A percentile compares a stretch with the other conserved stretches of the same genome.
These are phyloP conservation scores for Radiomyces spectabilis DNA, from an alignment of 192 early-diverging fungal species.

Conservation along the genomic window DNA sequence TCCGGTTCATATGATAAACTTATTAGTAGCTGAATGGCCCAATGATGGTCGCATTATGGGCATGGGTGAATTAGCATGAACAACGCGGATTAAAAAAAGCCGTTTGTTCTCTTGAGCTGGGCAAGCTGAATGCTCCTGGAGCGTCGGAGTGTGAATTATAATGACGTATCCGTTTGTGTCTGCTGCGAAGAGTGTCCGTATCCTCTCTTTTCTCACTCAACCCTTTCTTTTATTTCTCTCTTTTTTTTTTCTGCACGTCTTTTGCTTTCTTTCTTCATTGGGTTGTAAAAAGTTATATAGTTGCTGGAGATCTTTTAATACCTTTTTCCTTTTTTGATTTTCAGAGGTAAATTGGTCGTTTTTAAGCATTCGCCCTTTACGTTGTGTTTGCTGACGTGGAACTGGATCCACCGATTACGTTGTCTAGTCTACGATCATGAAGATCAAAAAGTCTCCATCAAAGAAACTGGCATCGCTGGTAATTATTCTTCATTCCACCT, in stretches of 20 bases:
- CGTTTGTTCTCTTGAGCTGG: too few species aligned
- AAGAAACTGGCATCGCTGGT: slow-evolving; percentile 57
- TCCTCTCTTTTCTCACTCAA: background rate
- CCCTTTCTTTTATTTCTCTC: background rate
- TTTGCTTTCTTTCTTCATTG: background rate
- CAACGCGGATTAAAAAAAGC: too few species aligned
- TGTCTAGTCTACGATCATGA: slow-evolving; percentile 28
- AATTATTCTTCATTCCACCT: slow-evolving; percentile 5
- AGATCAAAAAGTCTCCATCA: slow-evolving; percentile 57
- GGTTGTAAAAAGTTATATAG: background rate
- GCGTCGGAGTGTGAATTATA: too few species aligned
- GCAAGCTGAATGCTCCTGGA: too few species aligned
- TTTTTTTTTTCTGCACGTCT: slow-evolving; percentile 1
- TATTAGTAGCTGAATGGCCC: too few species aligned
- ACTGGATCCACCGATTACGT: too few species aligned
- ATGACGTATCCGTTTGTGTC: too few species aligned
- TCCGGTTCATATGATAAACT: too few species aligned
- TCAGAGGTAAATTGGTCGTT: background rate
- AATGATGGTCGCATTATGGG: too few species aligned
- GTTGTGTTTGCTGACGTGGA: background rate
- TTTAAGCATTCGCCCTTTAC: background rate
- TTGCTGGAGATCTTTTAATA: background rate
- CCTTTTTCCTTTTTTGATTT: background rate
- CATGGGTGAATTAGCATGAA: too few species aligned
- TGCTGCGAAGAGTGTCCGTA: too few species aligned